Conservation (phyloP, 352 stramenopile species). For the Globisporangium uncinulatum region DNA sequence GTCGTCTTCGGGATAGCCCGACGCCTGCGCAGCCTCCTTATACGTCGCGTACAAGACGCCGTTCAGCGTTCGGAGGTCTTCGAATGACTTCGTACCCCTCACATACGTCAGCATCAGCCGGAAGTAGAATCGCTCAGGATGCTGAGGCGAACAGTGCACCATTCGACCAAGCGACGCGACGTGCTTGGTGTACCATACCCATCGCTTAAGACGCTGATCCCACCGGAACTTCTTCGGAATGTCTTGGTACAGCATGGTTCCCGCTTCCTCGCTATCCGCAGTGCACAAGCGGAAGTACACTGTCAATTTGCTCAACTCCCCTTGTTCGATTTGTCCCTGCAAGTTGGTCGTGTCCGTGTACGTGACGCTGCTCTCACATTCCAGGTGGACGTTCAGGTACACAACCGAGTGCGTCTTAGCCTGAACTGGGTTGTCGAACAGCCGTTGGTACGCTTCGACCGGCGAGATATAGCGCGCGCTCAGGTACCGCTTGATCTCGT, state of each 20-base stretch:
- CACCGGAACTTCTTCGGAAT: slow-evolving; percentile 14
- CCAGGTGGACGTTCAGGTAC: slow-evolving; percentile 9
- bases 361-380: slow-evolving; percentile 1
- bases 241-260: slow-evolving; percentile 15
- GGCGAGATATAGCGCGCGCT: slow-evolving; percentile 26
- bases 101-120: too few relatives aligned
- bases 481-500: slow-evolving; percentile 24
- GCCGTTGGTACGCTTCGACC: slow-evolving; percentile 19
- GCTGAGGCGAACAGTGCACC: slow-evolving; percentile 12
- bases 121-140: slow-evolving; percentile 22
- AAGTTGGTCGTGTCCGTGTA: neutral
- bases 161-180: slow-evolving; percentile 15
- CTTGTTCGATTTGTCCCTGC: neutral
- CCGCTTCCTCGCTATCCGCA: slow-evolving; percentile 5
- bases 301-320: slow-evolving; percentile 2
- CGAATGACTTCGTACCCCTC: too few relatives aligned
- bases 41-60: too few relatives aligned
- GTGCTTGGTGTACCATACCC: slow-evolving; percentile 12
- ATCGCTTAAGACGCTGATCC: slow-evolving; percentile 11
- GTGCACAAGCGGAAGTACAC: slow-evolving; percentile 15
- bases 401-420: slow-evolving; percentile 15
- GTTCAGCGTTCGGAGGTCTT: too few relatives aligned
- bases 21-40: neutral
- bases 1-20: slow-evolving; percentile 19
- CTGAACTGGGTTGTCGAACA: slow-evolving; percentile 22